Evolutionary conservation across 2,329 filamentous ascomycete species (phyloP).

Genomic region (Ceratocystis cubensis): DNA sequence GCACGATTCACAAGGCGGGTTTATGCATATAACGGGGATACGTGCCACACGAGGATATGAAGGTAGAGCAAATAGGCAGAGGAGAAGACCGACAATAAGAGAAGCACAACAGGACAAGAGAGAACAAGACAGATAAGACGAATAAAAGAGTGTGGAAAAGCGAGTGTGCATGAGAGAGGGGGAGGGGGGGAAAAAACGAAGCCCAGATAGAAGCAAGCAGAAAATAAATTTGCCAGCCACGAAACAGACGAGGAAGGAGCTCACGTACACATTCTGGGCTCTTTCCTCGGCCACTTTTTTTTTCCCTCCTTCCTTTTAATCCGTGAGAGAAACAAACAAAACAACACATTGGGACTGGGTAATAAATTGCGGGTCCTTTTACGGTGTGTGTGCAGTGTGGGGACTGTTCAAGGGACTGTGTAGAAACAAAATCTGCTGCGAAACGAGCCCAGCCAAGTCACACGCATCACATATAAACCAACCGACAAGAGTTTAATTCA

Average conservation of each 20-base stretch:
- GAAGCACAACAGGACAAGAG: too few relatives aligned
- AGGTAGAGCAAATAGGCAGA: neutral
- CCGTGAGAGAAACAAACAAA: neutral
- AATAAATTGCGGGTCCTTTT: neutral
- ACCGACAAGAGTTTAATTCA: too few relatives aligned
- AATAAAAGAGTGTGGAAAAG: neutral
- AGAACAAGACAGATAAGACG: neutral
- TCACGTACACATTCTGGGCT: neutral
- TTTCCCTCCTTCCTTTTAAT: neutral
- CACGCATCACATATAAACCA: too few relatives aligned
- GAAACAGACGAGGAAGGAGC: neutral
- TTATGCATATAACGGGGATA: neutral
- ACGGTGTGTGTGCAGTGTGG: neutral
- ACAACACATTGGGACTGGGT: neutral
- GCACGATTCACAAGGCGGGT: neutral
- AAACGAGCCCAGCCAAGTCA: too few relatives aligned
- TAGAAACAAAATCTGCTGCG: too few relatives aligned
- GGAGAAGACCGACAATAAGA: neutral
- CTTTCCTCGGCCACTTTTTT: neutral
- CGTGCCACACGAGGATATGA: neutral
- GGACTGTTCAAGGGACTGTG: neutral
- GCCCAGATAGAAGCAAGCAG: neutral
- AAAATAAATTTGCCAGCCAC: neutral
- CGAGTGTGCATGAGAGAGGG: neutral
- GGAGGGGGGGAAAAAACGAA: neutral